Evolutionary conservation across 1,139 yeast species (phyloP), one percentile per base, ranked within the genome.

Genomic region (Diutina neorugosa): DNA sequence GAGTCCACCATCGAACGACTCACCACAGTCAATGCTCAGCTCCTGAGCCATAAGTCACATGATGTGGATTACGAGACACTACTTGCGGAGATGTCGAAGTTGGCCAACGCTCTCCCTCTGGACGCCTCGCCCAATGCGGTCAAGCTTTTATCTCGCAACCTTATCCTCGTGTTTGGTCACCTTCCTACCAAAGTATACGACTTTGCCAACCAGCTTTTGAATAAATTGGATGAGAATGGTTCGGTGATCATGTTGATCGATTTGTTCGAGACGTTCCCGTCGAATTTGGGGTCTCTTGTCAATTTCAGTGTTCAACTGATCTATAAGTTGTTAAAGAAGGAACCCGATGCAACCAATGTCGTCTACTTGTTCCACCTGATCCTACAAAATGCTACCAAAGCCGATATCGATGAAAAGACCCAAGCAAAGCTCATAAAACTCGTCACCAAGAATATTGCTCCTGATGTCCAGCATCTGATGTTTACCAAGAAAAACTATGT

Each of bases 161-260:
- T 46, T 11, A 41, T 46, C 3, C 21, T 46, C 5, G 40, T 18
- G 37, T 46, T 46, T 16, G 18, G n/a, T n/a, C 27, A 46, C 19
- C 21, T 46, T 11, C 50, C 50, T 2, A 46, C 19, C n/a, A 46
- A 46, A 21, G 23, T 46, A 3, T 46, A 46, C 21, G 50, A 46
- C 21, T 27, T 46, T 46, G 50, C 50, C 40, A 46, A 46, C 31
- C 27, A n/a, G 11, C 40, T n/a, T n/a, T 46, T 46, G 50, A 46
- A 27, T 19, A 34, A 34, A 16, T 34, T 46, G 16, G 50, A 46
- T 9, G 12, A 23, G 23, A 19, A 25, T n/a, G 21, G 12, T 14
- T 40, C 27, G 2, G 20, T 46, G 19, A n/a, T 46, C 19, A 12
- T 46, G 23, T 8, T 46, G 7, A 46, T 46, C 18, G 50, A 46